Conservation (phyloP, 805 yeast species). For the Schizosaccharomyces cryophilus region DNA sequence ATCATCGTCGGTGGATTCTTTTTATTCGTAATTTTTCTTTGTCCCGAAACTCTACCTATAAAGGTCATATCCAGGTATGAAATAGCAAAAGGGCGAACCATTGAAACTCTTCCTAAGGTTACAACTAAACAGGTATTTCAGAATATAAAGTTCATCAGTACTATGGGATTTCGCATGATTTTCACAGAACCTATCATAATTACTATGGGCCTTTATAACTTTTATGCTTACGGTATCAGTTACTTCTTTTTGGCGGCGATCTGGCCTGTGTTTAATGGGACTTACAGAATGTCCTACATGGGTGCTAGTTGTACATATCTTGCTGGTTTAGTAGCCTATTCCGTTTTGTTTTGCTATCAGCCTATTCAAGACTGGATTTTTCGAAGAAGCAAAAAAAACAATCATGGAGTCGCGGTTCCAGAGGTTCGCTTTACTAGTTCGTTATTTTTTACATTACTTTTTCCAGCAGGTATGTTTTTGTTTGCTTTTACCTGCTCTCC, state of each 20-base stretch:
- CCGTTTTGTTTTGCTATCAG: constrained; percentile 29
- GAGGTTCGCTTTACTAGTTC: background rate
- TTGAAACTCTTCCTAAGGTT: background rate
- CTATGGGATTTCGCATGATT: constrained; percentile 14
- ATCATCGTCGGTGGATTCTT: constrained; percentile 33
- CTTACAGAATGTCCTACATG: constrained; percentile 36
- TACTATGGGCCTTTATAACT: constrained; percentile 15
- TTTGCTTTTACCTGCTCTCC: background rate
- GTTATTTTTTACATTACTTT: background rate
- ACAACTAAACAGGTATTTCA: background rate
- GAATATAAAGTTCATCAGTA: constrained; percentile 1
- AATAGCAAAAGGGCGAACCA: background rate
- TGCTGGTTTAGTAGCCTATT: constrained; percentile 47
- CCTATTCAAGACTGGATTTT: constrained; percentile 1
- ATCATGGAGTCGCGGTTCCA: background rate
- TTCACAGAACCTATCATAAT: constrained; percentile 17
- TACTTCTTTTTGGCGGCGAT: constrained; percentile 51
- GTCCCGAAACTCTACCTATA: background rate
- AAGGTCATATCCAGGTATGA: background rate
- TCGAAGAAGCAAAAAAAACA: background rate
- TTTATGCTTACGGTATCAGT: constrained; percentile 18
- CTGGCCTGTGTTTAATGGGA: constrained; percentile 38
- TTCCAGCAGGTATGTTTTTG: background rate
- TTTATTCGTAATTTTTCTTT: constrained; percentile 12
- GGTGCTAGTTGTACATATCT: constrained; percentile 49